Conservation (phyloP, 2,329 filamentous ascomycete genomes). For the Coniella lustricola region DNA sequence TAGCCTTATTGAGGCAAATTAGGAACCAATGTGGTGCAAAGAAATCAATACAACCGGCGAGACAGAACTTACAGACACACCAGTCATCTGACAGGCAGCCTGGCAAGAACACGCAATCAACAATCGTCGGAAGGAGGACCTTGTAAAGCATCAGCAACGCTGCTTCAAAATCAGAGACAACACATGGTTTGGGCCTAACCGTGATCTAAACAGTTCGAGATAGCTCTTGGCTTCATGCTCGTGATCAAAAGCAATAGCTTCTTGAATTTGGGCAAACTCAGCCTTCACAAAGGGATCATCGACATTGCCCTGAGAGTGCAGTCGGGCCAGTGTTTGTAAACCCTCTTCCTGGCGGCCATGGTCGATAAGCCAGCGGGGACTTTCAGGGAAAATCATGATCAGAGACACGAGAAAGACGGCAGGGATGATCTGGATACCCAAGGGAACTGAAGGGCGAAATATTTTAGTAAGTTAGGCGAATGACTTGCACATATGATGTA, state of each 20-base stretch:
- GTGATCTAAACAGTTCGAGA: conserved; percentile 58
- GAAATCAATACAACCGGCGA: background rate
- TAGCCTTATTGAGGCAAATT: conserved; percentile 33
- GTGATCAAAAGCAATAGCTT: conserved; percentile 55
- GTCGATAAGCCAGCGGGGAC: conserved; percentile 68
- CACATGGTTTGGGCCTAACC: no score
- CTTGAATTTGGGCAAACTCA: conserved; percentile 62
- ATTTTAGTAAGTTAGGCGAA: background rate
- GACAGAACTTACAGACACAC: conserved; percentile 39
- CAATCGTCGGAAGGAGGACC: conserved; percentile 61
- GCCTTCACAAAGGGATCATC: conserved; percentile 63
- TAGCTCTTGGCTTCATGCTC: conserved; percentile 65
- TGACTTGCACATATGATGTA: background rate
- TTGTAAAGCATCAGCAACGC: conserved; percentile 17
- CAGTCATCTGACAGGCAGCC: conserved; percentile 69
- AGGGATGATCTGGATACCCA: conserved; percentile 53
- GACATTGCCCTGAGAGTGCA: conserved; percentile 63
- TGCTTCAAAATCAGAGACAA: background rate
- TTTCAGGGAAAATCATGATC: conserved; percentile 66
- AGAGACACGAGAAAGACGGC: conserved; percentile 56
- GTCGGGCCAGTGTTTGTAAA: conserved; percentile 56
- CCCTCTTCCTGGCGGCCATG: conserved; percentile 59
- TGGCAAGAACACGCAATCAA: conserved; percentile 65
- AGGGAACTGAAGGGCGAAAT: conserved; percentile 19
- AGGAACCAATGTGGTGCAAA: background rate